Percentiles rank a stretch among this genome's conserved stretches.
phyloP scores from a whole-genome alignment of 192 early-diverging fungal species.

The Ambispora gerdemannii region DNA sequence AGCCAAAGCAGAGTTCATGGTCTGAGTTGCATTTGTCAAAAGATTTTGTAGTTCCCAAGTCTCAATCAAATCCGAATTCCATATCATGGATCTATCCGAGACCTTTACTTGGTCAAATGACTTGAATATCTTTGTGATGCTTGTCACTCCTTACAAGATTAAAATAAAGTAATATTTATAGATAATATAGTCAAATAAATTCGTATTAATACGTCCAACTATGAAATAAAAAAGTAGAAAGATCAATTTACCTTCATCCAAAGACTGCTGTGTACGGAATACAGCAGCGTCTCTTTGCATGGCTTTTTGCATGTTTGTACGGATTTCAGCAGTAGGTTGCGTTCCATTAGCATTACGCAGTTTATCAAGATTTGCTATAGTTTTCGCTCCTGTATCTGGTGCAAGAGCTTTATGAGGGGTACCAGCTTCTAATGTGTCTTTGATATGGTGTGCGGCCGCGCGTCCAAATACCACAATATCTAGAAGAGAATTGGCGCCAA shows the following conservation, averaged over 20 bases:
- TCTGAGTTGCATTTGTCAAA: constrained; percentile 92
- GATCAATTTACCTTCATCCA: constrained; percentile 69
- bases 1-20: constrained; percentile 81
- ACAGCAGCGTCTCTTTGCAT: constrained; percentile 98
- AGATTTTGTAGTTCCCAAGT: constrained; percentile 97
- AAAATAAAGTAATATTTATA: neutral
- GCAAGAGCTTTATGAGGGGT: constrained; percentile 81
- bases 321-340: constrained; percentile 77
- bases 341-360: constrained; percentile 80
- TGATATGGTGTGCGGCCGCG: constrained; percentile 92
- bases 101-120: constrained; percentile 80
- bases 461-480: constrained; percentile 99
- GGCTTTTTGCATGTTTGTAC: constrained; percentile 94
- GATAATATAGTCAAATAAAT: neutral
- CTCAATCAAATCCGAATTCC: constrained; percentile 98
- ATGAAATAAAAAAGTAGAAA: neutral
- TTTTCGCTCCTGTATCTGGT: constrained; percentile 78
- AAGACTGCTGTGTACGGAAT: constrained; percentile 85
- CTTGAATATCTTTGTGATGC: constrained; percentile 81
- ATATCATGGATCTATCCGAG: constrained; percentile 91
- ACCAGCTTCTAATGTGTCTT: constrained; percentile 82
- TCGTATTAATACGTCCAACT: neutral
- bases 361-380: constrained; percentile 95
- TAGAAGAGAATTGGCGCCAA: constrained; percentile 96
- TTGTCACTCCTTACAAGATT: constrained; percentile 52